Evolutionary conservation across 1,139 yeast species (phyloP), one percentile per base, ranked within the genome.

Genomic region (Yamadazyma blattariae): DNA sequence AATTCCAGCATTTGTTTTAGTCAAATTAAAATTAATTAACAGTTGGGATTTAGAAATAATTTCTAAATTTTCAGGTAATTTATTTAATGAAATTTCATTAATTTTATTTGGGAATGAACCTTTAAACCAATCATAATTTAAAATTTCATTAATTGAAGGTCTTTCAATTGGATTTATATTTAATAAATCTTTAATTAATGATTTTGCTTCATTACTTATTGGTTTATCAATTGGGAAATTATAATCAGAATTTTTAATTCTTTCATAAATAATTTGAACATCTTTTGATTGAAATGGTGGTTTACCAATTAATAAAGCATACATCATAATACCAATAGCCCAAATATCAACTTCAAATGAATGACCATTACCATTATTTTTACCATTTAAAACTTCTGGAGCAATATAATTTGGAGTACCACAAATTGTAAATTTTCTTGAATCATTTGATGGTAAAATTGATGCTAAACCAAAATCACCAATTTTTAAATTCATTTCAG

Each of bases 371-470:
- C 19, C 19, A 21, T 83, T 77, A 20, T 82, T 78, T 52, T 88
- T 87, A 19, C 96, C 96, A 32, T 89, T 86, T 45, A 92, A 70
- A 12, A 92, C 96, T 63, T 92, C 98, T 8, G 98, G 98, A 0
- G 97, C 97, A 56, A 92, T 92, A 58, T 92, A 92, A 62, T 92
- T 92, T 41, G 98, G 98, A 12, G 98, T 92, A 38, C 98, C 98
- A 61, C 98, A 92, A 38, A 92, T 87, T 33, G 98, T 90, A 55
- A 82, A 86, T 54, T 90, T 88, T 48, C 94, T 78, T 36, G 87
- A 86, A 41, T 74, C 76, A 26, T 56, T 54, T 22, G 79, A 70
- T 26, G 85, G 85, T 45, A 90, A 71, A 12, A 87, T 83, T 2
- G 97, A 89, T 10, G 98, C 98, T 45, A 92, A 74, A 28, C 98